Base-by-base conservation (phyloP, 2,329 filamentous ascomycete genomes). In the Ophiostoma montium region DNA sequence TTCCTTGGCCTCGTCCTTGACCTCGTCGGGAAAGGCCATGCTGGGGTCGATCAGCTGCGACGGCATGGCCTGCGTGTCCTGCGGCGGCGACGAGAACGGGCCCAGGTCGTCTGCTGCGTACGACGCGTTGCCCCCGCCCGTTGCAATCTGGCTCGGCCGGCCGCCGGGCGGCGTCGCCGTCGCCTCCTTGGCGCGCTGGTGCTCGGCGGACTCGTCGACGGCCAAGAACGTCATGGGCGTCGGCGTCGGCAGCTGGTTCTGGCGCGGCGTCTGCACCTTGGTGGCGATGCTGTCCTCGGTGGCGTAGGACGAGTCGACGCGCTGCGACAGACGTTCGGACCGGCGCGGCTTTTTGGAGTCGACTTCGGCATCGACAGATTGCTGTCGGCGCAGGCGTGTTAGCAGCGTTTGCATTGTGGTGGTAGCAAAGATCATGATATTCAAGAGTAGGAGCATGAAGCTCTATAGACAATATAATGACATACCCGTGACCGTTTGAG, bases 291-390 rank as follows among this genome's bases (percentile, higher is more conserved):
- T 52, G 36, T 21, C 36, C 21, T 52, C 51, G 41, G 51, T 42
- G 35, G 5, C 33, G 7, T 19, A 38, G 23, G 46, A 35, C 23
- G 46, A 35, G 8, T 58, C 62, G 50, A 65, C 62, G 50, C 70
- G 70, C 56, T 78, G 76, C 32, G 76, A 79, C 52, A 87, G 69
- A 54, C 86, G 80, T 56, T 85, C 72, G 41, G 86, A 88, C 51
- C 86, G 80, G 54, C 90, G 82, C 52, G 84, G 80, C 65, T 94
- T 94, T 74, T 95, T 95, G 54, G 74, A 69, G 54, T 88, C 82
- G 54, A 74, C 71, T 55, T 74, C 71, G 56, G 76, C 73, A 54
- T 72, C 68, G 57, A 76, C 72, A 38, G 82, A 86, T 57, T 71
- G 75, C 84, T 89, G 65, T 15, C 30, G 21, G 56, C 61, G 51